Conservation (phyloP, 352 stramenopile species). For the Hyaloperonospora arabidopsidis region DNA sequence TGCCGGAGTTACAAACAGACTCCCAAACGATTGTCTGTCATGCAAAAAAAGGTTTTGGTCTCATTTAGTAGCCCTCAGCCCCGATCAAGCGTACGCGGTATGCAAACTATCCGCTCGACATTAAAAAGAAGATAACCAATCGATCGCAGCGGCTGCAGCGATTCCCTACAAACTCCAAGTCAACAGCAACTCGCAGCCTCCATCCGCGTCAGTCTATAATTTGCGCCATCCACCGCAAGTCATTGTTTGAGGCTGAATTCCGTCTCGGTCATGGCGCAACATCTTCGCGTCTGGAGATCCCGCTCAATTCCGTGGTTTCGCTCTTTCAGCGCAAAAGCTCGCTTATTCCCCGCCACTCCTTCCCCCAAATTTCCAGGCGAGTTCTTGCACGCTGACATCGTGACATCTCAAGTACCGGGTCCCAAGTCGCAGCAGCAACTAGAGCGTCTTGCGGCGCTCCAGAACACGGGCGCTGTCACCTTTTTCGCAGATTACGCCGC, state of each 20-base stretch:
- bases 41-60: too few relatives aligned
- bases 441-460: slow-evolving; percentile 38
- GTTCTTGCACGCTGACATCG: slow-evolving; percentile 38
- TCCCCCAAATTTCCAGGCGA: slow-evolving; percentile 58
- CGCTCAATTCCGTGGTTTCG: slow-evolving; percentile 8
- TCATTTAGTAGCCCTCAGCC: too few relatives aligned
- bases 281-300: slow-evolving; percentile 6
- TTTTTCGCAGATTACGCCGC: slow-evolving; percentile 76
- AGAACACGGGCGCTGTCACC: slow-evolving; percentile 61
- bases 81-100: too few relatives aligned
- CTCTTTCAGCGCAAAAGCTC: slow-evolving; percentile 13
- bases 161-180: too few relatives aligned
- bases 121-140: too few relatives aligned
- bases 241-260: background rate
- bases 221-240: too few relatives aligned
- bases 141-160: too few relatives aligned
- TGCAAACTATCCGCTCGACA: too few relatives aligned
- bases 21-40: too few relatives aligned
- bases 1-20: too few relatives aligned
- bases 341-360: slow-evolving; percentile 33
- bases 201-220: too few relatives aligned
- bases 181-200: too few relatives aligned
- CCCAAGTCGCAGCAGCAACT: slow-evolving; percentile 59
- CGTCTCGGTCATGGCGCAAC: slow-evolving; percentile 5
- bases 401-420: slow-evolving; percentile 50